phyloP scores from a whole-genome alignment of 2,329 filamentous ascomycete species.

The Venturia asperata region DNA sequence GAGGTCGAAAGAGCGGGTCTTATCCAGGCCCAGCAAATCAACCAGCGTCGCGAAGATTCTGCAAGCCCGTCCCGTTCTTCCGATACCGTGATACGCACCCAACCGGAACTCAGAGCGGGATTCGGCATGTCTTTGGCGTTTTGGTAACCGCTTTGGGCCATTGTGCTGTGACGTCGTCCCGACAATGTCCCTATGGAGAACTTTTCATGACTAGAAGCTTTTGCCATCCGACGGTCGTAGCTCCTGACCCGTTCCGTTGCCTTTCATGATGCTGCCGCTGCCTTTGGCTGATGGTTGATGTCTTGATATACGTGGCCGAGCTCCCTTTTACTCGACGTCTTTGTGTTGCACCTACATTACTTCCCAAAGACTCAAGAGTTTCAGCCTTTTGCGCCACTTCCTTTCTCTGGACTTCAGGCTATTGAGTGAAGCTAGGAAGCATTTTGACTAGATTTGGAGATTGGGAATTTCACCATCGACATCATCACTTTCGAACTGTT shows the following conservation, averaged over 20 bases:
- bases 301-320: background rate
- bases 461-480: background rate
- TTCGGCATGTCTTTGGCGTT: background rate
- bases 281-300: too few species aligned
- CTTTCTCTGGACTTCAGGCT: background rate
- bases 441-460: background rate
- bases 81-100: background rate
- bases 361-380: background rate
- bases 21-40: background rate
- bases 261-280: too few species aligned
- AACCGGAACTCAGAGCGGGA: background rate
- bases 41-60: background rate
- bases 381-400: background rate
- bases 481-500: background rate
- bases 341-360: background rate
- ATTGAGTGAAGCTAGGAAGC: background rate
- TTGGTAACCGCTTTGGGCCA: background rate
- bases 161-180: background rate
- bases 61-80: background rate
- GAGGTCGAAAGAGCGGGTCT: too few species aligned
- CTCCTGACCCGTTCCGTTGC: background rate
- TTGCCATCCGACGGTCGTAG: background rate
- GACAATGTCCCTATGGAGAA: background rate
- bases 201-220: background rate
- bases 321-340: background rate